phyloP scores from a whole-genome alignment of 371 early-diverging fungal genomes.

The Mortierella sp. region DNA sequence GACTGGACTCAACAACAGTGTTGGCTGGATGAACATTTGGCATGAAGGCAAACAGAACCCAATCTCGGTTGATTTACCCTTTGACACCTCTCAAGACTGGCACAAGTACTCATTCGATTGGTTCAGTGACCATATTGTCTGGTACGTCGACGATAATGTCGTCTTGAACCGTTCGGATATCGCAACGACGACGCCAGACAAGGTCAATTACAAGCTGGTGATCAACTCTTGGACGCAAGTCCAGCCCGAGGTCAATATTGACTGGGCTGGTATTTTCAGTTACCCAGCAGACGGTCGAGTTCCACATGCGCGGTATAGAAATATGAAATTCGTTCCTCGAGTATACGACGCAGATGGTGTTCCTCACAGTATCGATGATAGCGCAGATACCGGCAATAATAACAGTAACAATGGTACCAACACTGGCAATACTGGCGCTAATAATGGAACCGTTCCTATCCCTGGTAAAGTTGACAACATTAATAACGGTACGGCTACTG shows the following conservation, averaged over 20 bases:
- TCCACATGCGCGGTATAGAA: constrained; percentile 32
- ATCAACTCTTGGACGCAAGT: constrained; percentile 55
- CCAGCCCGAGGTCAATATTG: constrained; percentile 41
- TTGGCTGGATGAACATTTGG: constrained; percentile 54
- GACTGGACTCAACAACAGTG: constrained; percentile 38
- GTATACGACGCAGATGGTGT: background rate
- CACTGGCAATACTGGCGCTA: background rate
- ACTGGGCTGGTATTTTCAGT: constrained; percentile 47
- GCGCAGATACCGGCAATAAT: background rate
- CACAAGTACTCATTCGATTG: constrained; percentile 47
- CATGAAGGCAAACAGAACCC: constrained; percentile 38
- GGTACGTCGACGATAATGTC: constrained; percentile 40
- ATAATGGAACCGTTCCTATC: background rate
- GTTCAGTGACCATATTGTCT: constrained; percentile 26
- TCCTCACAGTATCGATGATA: background rate
- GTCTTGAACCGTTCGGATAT: constrained; percentile 47
- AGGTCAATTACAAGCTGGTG: constrained; percentile 38
- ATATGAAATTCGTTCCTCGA: constrained; percentile 29
- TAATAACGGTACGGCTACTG: background rate
- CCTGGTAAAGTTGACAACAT: background rate
- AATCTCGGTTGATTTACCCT: constrained; percentile 34
- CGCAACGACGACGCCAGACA: constrained; percentile 25
- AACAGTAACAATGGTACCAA: background rate
- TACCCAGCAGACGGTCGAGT: constrained; percentile 35
- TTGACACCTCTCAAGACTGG: constrained; percentile 37